These are phyloP conservation scores for Prunus campanulata DNA, from an alignment of 306 rosid species.

Conservation along the genomic window DNA sequence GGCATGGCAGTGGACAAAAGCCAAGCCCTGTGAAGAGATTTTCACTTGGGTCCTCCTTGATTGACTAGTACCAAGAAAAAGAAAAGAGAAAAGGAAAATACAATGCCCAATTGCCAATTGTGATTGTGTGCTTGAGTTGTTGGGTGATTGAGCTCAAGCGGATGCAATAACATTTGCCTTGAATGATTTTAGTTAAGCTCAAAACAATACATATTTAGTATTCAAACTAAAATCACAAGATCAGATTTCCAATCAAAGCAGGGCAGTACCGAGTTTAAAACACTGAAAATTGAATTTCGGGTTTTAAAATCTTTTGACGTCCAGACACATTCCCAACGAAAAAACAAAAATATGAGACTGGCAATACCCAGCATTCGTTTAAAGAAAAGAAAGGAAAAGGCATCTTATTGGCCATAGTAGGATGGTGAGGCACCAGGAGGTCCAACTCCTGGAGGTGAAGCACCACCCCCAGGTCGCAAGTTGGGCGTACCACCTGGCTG, in stretches of 20 bases:
- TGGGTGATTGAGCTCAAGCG: not conserved
- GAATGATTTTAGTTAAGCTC: not conserved
- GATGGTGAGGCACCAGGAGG: slow-evolving; percentile 43
- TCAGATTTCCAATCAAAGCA: not conserved
- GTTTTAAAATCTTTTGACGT: not conserved
- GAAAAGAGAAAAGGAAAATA: not conserved
- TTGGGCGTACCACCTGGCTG: slow-evolving; percentile 34
- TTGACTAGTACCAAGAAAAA: not conserved
- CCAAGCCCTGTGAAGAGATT: not conserved
- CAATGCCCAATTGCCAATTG: no score
- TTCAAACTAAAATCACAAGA: slow-evolving; percentile 11
- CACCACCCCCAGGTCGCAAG: slow-evolving; percentile 37
- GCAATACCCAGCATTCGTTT: slow-evolving; percentile 16
- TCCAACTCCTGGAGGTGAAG: slow-evolving; percentile 37
- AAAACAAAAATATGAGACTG: not conserved
- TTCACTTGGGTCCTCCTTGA: not conserved
- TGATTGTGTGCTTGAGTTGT: not conserved
- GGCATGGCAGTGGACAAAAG: not conserved
- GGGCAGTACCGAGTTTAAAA: slow-evolving; percentile 1
- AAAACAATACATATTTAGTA: not conserved
- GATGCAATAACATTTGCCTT: not conserved
- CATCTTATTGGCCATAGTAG: slow-evolving; percentile 38
- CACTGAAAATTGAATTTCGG: slow-evolving; percentile 10
- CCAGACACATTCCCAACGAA: not conserved
- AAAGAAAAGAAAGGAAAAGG: slow-evolving; percentile 5